These are phyloP conservation scores for Irpex rosettiformis DNA, from an alignment of 1,284 basidiomycete genomes.

Conservation along the genomic window DNA sequence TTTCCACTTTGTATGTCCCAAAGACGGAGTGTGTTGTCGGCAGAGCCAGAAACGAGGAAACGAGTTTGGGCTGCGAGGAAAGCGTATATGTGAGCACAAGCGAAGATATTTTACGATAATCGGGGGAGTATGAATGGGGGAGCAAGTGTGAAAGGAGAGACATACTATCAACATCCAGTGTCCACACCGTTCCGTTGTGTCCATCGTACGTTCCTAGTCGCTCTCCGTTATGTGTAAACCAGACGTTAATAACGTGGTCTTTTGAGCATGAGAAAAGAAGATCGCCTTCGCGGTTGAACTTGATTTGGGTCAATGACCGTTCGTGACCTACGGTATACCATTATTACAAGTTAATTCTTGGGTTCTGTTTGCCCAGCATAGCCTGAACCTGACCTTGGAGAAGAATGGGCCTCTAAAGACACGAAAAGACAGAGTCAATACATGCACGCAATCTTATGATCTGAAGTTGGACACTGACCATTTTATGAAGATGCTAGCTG, in stretches of 20 bases:
- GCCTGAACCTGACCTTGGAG: slow-evolving; percentile 27
- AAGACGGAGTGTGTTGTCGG: slow-evolving; percentile 89
- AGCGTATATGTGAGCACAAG: not conserved
- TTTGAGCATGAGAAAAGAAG: slow-evolving; percentile 96
- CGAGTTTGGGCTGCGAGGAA: slow-evolving; percentile 66
- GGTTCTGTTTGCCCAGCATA: not conserved
- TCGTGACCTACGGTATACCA: slow-evolving; percentile 73
- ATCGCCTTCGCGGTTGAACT: slow-evolving; percentile 96
- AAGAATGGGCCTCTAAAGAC: slow-evolving; percentile 29
- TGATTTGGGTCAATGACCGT: slow-evolving; percentile 96
- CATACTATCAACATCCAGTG: slow-evolving; percentile 93
- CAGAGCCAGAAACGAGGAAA: slow-evolving; percentile 85
- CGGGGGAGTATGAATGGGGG: no score
- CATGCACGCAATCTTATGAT: not conserved
- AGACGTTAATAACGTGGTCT: slow-evolving; percentile 93
- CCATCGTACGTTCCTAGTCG: slow-evolving; percentile 95
- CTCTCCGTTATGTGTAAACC: slow-evolving; percentile 99
- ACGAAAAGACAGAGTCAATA: not conserved
- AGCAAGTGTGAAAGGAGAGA: slow-evolving; percentile 23
- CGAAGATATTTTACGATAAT: not conserved
- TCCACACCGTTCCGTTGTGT: slow-evolving; percentile 97
- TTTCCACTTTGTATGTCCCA: slow-evolving; percentile 92
- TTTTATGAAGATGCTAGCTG: slow-evolving; percentile 17
- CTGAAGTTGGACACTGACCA: slow-evolving; percentile 20
- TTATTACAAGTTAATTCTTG: not conserved